Evolutionary conservation across 495 filamentous ascomycete species (phyloP).

Genomic region (Aspergillus sparsus): DNA sequence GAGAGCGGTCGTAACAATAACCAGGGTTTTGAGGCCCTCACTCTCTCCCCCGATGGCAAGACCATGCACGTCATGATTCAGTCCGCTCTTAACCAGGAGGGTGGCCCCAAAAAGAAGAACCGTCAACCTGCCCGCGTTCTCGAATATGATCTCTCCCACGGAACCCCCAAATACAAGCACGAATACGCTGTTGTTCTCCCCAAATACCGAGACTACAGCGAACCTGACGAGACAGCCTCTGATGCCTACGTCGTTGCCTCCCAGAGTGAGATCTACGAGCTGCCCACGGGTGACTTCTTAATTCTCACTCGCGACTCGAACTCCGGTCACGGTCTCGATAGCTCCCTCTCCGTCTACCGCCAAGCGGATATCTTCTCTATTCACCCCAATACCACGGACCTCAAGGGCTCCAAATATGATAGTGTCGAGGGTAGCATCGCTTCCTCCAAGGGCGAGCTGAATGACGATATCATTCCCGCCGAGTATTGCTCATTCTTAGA

Average conservation of each 20-base stretch:
- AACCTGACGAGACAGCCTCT: conserved; percentile 23
- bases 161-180: conserved; percentile 45
- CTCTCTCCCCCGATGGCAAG: conserved; percentile 62
- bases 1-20: conserved; percentile 71
- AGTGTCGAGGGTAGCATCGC: conserved; percentile 52
- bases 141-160: conserved; percentile 57
- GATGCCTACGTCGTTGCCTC: conserved; percentile 54
- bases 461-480: conserved; percentile 59
- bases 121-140: conserved; percentile 61
- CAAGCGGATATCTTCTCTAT: conserved; percentile 76
- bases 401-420: conserved; percentile 60
- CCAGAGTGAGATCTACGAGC: conserved; percentile 69
- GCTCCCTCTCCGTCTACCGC: conserved; percentile 62
- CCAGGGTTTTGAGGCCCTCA: conserved; percentile 76
- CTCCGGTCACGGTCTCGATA: conserved; percentile 58
- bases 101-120: conserved; percentile 56
- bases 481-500: conserved; percentile 71
- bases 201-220: conserved; percentile 50
- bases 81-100: conserved; percentile 66
- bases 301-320: conserved; percentile 67
- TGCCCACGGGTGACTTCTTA: conserved; percentile 66
- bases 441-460: conserved; percentile 53
- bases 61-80: conserved; percentile 70
- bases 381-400: conserved; percentile 57
- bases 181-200: conserved; percentile 74